Evolutionary conservation across 345 rosid genomes (phyloP).

Genomic region (Linum tenue): DNA sequence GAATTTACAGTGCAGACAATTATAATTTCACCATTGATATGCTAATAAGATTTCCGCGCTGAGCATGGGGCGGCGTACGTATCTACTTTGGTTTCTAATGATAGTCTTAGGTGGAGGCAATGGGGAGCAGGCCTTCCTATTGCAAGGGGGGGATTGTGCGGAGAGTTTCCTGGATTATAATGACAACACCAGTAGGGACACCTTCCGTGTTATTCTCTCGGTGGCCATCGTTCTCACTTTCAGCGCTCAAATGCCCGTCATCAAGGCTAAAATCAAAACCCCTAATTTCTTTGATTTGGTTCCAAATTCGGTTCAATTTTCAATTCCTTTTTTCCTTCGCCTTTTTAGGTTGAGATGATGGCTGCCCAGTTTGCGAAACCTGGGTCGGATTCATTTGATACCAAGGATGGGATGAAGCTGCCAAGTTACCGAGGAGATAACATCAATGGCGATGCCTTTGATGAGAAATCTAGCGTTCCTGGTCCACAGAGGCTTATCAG

Average conservation of each 20-base stretch:
- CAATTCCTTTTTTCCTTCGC: too few species aligned
- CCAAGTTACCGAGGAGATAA: constrained; percentile 66
- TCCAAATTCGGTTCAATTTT: too few species aligned
- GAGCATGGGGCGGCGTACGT: too few species aligned
- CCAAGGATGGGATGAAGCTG: constrained; percentile 46
- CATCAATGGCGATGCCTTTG: constrained; percentile 53
- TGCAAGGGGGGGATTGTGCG: constrained; percentile 62
- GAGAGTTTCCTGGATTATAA: constrained; percentile 59
- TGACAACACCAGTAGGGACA: constrained; percentile 47
- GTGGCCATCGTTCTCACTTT: constrained; percentile 64
- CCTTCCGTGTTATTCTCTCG: constrained; percentile 54
- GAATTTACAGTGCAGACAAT: too few species aligned
- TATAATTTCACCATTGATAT: too few species aligned
- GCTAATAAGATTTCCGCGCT: too few species aligned
- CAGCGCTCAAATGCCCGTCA: constrained; percentile 51
- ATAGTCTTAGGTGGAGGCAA: too few species aligned
- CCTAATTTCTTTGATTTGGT: too few species aligned
- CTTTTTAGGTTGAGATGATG: constrained; percentile 46
- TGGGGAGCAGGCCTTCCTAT: constrained; percentile 51
- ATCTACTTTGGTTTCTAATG: too few species aligned
- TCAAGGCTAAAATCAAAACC: too few species aligned
- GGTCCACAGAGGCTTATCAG: constrained; percentile 57
- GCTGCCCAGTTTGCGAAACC: constrained; percentile 73
- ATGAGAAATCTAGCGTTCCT: constrained; percentile 53
- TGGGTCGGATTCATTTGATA: constrained; percentile 46